Evolutionary conservation across 306 rosid genomes (phyloP), one percentile per base, ranked within the genome.

Genomic region (Pyrus bretschneideri): DNA sequence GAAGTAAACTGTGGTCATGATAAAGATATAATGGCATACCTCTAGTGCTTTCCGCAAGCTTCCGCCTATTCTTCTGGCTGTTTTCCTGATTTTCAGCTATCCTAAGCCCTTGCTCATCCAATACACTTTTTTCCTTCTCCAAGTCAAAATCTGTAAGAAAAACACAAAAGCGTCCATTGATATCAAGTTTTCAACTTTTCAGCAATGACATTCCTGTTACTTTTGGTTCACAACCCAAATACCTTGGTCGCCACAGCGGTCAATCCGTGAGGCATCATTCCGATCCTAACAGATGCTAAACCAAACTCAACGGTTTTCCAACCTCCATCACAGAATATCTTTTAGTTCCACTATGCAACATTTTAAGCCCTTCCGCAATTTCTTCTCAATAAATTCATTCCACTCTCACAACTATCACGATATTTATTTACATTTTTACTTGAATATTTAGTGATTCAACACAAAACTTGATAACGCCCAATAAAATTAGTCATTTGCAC

Each of bases 1-100:
- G 1, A 25, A 25, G 27, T 25, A 25, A 25, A 25, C 27, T 25
- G 27, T 25, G 27, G 27, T 25, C 27, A 25, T 25, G 27, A 25
- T 25, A 25, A 25, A 25, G 27, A 25, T 25, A 25, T 25, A 25
- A 25, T 21, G 51, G 31, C 31, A 70, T 74, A 92, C 99, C 96
- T 95, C 96, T 83, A 71, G 97, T 89, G 87, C 89, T 95, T 84
- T 95, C 99, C 3, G 97, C 97, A 76, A 95, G 99, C 91, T 95
- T 95, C 78, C 98, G 93, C 49, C 98, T 81, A 76, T 95, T 95
- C 81, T 92, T 95, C 90, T 89, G 97, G 90, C 99, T 95, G 79
- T 92, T 95, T 65, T 95, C 99, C 85, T 95, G 99, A 80, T 95
- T 95, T 76, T 92, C 97, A 5, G 97, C 96, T 78, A 95, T 92